Percentiles rank a stretch among this genome's conserved stretches.
Evolutionary conservation across 306 rosid genomes (phyloP).

Genomic region (Pueraria montana): DNA sequence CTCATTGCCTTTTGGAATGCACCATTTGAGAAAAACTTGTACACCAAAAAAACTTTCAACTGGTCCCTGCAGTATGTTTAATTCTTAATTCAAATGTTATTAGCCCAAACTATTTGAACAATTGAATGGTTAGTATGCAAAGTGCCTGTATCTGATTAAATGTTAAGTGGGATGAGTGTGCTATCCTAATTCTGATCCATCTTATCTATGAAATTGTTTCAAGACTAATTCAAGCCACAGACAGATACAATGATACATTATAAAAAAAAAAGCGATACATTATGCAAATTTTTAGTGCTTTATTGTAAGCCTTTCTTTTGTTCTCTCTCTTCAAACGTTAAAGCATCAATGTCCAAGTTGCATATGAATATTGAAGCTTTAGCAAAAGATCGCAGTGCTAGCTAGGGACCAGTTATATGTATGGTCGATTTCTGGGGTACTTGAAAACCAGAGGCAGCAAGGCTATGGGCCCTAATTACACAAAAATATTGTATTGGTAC

Average conservation of each 20-base stretch:
- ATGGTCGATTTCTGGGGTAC: constrained; percentile 27
- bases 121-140: neutral
- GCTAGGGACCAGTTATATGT: constrained; percentile 22
- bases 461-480: neutral
- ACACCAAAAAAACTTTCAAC: neutral
- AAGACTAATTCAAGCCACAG: neutral
- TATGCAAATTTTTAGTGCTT: neutral
- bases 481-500: neutral
- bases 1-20: neutral
- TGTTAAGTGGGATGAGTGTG: neutral
- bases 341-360: constrained; percentile 28
- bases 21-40: neutral
- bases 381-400: constrained; percentile 5
- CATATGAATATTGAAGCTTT: constrained; percentile 12
- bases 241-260: neutral
- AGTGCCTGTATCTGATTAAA: neutral
- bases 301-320: neutral
- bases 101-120: neutral
- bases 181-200: neutral
- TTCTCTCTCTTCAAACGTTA: neutral
- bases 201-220: constrained; percentile 8
- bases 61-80: neutral
- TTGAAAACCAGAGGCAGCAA: constrained; percentile 29
- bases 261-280: no score
- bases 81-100: neutral